Evolutionary conservation across 805 yeast genomes (phyloP), one percentile per base, ranked within the genome.

Genomic region (Saccharomycopsis synnaedendra): DNA sequence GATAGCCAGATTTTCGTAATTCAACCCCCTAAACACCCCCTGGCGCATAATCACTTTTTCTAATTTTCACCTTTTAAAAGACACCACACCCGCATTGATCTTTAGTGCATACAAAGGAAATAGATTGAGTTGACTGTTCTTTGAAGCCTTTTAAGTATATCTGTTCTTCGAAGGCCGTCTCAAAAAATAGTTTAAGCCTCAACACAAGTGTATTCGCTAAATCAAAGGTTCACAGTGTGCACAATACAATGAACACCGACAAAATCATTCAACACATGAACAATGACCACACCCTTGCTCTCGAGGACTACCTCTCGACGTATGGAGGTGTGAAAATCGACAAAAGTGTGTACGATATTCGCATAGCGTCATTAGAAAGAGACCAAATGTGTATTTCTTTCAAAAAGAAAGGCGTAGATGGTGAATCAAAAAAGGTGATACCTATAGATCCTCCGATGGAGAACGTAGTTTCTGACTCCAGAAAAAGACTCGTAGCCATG

Each of bases 201-300:
- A 19, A 19, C 19, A 1, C 19, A 19, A 19, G 19, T 19, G 19
- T 19, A 19, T 19, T 19, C 19, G 19, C 19, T 19, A 19, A 19
- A 19, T 19, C 19, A 19, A 19, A 19, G 19, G 19, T 19, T 19
- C 19, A 19, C 19, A 19, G 19, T 19, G 19, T 19, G 19, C 19
- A 19, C 2, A 19, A 19, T 19, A 19, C 19, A 19, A 19, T 19
- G 19, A 19, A 19, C 19, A 19, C 19, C 19, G 19, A 47, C 10
- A 57, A 85, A 58, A 83, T 86, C 44, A 64, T 80, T n/a, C 60
- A 71, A 31, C 93, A 85, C 61, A 85, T 87, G 95, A 87, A 86
- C 69, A 70, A 70, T 52, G 85, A 79, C 66, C 95, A 87, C 63
- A 71, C 67, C 47, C 67, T 82, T 58, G 77, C 90, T 7, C 66